These are phyloP conservation scores for Leccinum fallax DNA, from an alignment of 1,284 basidiomycete genomes.

Conservation along the genomic window DNA sequence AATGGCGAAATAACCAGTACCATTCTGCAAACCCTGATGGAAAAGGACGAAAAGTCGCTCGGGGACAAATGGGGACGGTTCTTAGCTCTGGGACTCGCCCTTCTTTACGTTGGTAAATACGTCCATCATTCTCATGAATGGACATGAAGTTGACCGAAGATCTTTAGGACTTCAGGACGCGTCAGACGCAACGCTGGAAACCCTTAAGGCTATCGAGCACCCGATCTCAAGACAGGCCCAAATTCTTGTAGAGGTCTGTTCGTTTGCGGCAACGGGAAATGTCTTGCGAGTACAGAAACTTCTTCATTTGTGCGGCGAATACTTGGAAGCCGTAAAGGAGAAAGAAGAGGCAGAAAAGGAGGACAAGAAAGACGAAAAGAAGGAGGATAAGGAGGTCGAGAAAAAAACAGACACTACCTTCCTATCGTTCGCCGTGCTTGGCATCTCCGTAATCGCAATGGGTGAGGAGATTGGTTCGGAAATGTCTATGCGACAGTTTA, in stretches of 20 bases:
- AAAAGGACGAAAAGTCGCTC: slow-evolving; percentile 74
- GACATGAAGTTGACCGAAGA: slow-evolving; percentile 11
- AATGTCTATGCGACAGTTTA: slow-evolving; percentile 94
- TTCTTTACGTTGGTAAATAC: slow-evolving; percentile 85
- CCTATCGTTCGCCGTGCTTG: slow-evolving; percentile 93
- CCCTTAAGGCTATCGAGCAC: slow-evolving; percentile 94
- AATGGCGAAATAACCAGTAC: slow-evolving; percentile 92
- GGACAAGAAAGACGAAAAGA: slow-evolving; percentile 58
- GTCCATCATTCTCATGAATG: neutral
- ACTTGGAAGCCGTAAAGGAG: slow-evolving; percentile 68
- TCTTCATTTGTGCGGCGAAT: slow-evolving; percentile 93
- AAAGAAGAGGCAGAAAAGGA: slow-evolving; percentile 53
- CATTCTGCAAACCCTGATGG: slow-evolving; percentile 94
- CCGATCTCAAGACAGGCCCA: slow-evolving; percentile 90
- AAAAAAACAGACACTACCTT: slow-evolving; percentile 74
- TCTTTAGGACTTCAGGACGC: slow-evolving; percentile 81
- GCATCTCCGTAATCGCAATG: slow-evolving; percentile 95
- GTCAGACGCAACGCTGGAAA: slow-evolving; percentile 94
- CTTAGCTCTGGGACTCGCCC: slow-evolving; percentile 86
- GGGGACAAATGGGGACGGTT: slow-evolving; percentile 95
- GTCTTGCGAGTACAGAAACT: slow-evolving; percentile 94
- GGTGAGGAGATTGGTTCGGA: slow-evolving; percentile 98
- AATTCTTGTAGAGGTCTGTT: slow-evolving; percentile 92
- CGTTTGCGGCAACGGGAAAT: slow-evolving; percentile 95
- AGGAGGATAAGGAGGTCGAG: slow-evolving; percentile 57